phyloP scores from a whole-genome alignment of 2,329 filamentous ascomycete genomes.

The Tolypocladium tundrense region DNA sequence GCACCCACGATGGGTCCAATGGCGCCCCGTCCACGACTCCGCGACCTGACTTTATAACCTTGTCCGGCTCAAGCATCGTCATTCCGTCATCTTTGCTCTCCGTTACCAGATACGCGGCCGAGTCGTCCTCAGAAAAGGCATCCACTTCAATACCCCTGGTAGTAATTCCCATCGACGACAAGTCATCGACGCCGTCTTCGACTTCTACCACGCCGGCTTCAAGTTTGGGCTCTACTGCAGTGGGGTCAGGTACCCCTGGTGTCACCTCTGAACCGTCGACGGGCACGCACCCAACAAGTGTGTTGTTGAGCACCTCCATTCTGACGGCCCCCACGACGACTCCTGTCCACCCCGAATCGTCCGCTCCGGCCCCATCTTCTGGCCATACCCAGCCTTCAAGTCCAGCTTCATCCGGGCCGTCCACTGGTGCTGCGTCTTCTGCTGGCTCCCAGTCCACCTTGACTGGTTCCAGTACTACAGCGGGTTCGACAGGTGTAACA shows the following conservation, averaged over 20 bases:
- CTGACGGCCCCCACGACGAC: neutral
- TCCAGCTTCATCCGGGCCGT: neutral
- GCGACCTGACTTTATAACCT: conserved; percentile 1
- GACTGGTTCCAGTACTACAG: neutral
- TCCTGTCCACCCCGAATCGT: neutral
- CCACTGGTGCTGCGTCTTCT: neutral
- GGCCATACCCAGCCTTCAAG: neutral
- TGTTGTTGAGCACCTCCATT: neutral
- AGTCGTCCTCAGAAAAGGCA: neutral
- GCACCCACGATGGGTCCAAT: neutral
- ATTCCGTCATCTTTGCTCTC: conserved; percentile 5
- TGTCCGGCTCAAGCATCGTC: conserved; percentile 2
- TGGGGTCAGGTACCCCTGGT: neutral
- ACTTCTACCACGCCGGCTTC: neutral
- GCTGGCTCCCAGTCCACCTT: neutral
- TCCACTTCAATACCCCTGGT: neutral
- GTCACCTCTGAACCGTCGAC: neutral
- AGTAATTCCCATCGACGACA: conserved; percentile 1
- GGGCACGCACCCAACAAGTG: neutral
- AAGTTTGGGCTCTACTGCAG: neutral
- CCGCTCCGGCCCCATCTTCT: neutral
- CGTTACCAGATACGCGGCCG: neutral
- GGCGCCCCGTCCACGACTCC: neutral
- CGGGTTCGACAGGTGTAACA: neutral
- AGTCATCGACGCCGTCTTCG: neutral